Evolutionary conservation across 192 early-diverging fungal genomes (phyloP).

Genomic region (Dimargaris xerosporica): DNA sequence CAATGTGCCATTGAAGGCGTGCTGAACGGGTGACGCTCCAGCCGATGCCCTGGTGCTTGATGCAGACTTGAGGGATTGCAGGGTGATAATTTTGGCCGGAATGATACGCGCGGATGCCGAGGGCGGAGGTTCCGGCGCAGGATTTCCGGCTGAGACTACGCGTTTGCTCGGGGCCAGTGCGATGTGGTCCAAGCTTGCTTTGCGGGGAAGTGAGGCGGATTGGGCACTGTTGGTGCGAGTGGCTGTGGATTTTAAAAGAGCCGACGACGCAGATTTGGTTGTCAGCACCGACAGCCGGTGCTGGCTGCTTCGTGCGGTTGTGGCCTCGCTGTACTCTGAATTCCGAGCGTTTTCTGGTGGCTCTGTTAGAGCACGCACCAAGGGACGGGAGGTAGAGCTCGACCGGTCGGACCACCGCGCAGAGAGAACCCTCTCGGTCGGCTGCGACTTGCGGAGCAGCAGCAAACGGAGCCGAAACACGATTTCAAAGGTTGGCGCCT

Average conservation of each 20-base stretch:
- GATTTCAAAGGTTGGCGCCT: constrained; percentile 10
- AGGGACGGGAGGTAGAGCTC: too few relatives aligned
- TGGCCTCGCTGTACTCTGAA: too few relatives aligned
- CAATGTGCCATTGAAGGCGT: not conserved
- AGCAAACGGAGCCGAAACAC: constrained; percentile 8
- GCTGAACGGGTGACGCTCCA: not conserved
- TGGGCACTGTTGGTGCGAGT: not conserved
- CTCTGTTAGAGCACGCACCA: too few relatives aligned
- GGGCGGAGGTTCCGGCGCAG: not conserved
- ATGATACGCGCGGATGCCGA: not conserved
- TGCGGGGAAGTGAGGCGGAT: not conserved
- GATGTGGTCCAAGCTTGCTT: not conserved
- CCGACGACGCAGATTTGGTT: not conserved
- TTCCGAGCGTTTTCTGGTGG: too few relatives aligned
- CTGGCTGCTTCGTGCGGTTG: too few relatives aligned
- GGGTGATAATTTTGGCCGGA: not conserved
- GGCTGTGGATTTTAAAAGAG: not conserved
- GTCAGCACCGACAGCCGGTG: not conserved
- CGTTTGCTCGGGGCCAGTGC: not conserved
- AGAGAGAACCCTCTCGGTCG: too few relatives aligned
- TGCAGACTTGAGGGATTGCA: not conserved
- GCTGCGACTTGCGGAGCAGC: not conserved
- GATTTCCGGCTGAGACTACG: not conserved
- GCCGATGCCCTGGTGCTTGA: not conserved
- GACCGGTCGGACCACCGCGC: too few relatives aligned